A percentile compares a stretch with the other conserved stretches of the same genome.
Evolutionary conservation across 768 basidiomycete genomes (phyloP).

Genomic region (Boletus huronensis): DNA sequence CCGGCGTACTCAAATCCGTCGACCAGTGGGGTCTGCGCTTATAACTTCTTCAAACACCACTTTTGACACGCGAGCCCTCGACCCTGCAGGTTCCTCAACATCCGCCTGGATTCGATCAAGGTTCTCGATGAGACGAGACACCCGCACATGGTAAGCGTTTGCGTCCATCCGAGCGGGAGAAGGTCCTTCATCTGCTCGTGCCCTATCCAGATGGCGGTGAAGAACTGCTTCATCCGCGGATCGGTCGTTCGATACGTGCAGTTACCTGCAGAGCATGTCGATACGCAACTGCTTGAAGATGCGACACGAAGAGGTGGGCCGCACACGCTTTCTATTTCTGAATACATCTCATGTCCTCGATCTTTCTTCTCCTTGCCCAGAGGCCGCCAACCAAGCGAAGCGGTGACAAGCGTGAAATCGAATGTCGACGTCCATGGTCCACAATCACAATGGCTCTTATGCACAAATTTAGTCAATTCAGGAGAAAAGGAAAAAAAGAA

Average conservation of each 20-base stretch:
- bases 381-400: conserved; percentile 41
- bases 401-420: conserved; percentile 23
- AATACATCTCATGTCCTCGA: conserved; percentile 1
- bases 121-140: conserved; percentile 90
- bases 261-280: conserved; percentile 87
- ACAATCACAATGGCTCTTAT: background rate
- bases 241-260: conserved; percentile 98
- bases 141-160: conserved; percentile 87
- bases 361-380: conserved; percentile 21
- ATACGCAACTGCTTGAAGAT: conserved; percentile 93
- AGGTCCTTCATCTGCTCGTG: background rate
- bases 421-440: background rate
- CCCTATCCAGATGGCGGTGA: conserved; percentile 83
- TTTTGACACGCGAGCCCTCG: conserved; percentile 1
- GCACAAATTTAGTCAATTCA: background rate
- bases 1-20: conserved; percentile 92
- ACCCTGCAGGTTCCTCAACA: conserved; percentile 79
- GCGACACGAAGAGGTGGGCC: conserved; percentile 87
- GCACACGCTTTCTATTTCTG: background rate
- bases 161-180: background rate
- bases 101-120: conserved; percentile 90
- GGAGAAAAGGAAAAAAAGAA: background rate
- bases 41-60: background rate
- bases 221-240: conserved; percentile 98
- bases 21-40: conserved; percentile 65